These are phyloP conservation scores for Athelia sp. DNA, from an alignment of 1,284 basidiomycete species.

Conservation along the genomic window DNA sequence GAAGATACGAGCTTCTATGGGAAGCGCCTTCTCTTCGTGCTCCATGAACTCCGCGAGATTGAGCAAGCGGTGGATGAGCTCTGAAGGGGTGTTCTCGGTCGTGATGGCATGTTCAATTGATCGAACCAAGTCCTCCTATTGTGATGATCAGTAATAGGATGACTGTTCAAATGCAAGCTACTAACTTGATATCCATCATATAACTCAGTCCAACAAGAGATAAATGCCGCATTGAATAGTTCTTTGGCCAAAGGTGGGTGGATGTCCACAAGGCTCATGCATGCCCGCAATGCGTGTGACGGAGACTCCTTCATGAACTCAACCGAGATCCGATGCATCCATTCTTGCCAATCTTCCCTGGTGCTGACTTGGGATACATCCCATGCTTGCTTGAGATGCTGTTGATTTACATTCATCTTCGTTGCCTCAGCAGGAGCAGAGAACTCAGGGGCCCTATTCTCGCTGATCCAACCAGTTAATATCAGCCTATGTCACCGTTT, in stretches of 20 bases:
- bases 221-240: conserved; percentile 97
- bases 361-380: conserved; percentile 81
- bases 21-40: conserved; percentile 95
- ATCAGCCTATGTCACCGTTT: conserved; percentile 35
- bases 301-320: conserved; percentile 99
- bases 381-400: conserved; percentile 97
- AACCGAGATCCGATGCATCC: conserved; percentile 91
- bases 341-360: conserved; percentile 92
- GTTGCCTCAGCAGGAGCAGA: conserved; percentile 77
- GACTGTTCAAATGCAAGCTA: conserved; percentile 12
- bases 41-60: conserved; percentile 99
- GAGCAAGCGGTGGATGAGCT: conserved; percentile 91
- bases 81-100: conserved; percentile 75
- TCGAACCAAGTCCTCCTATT: conserved; percentile 87
- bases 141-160: conserved; percentile 35
- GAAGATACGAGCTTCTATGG: conserved; percentile 90
- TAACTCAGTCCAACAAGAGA: conserved; percentile 97
- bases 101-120: conserved; percentile 90
- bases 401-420: conserved; percentile 95
- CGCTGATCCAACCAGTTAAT: conserved; percentile 37
- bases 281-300: conserved; percentile 94
- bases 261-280: conserved; percentile 89
- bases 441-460: conserved; percentile 64
- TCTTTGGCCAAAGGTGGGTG: conserved; percentile 92
- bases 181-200: conserved; percentile 93